A percentile compares a stretch with the other conserved stretches of the same genome.
Conservation (phyloP, 257 asterid genomes). For the Solanum chmielewskii region DNA sequence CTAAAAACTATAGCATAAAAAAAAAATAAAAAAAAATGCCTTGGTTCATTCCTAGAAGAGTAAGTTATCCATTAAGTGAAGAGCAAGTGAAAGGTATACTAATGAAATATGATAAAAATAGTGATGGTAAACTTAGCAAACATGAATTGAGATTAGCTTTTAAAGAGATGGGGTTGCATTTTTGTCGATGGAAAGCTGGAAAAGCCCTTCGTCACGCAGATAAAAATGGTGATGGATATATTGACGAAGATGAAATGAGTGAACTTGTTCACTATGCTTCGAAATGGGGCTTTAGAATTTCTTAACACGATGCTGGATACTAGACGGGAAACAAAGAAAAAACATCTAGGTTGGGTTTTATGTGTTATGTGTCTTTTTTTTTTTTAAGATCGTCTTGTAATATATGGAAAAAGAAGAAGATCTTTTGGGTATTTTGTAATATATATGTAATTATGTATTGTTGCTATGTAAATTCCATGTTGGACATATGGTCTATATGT, state of each 20-base stretch:
- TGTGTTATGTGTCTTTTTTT: not conserved
- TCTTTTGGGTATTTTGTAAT: not conserved
- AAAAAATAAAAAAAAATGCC: not conserved
- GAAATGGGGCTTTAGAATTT: not conserved
- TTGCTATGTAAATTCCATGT: not conserved
- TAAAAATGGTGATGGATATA: constrained; percentile 2
- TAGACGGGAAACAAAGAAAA: not conserved
- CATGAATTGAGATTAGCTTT: not conserved
- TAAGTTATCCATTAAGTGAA: not conserved
- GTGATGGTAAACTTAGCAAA: constrained; percentile 2
- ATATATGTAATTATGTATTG: not conserved
- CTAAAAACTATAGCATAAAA: not conserved
- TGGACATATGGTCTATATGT: not conserved
- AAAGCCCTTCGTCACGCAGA: not conserved
- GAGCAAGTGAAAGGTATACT: constrained; percentile 2
- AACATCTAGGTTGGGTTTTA: not conserved
- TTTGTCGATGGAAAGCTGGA: constrained; percentile 6
- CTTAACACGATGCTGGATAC: not conserved
- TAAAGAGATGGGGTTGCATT: not conserved
- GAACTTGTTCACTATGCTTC: not conserved
- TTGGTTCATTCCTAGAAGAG: not conserved
- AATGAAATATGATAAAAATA: constrained; percentile 1
- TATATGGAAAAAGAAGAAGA: not conserved
- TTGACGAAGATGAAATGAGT: not conserved
- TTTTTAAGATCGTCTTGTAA: not conserved